Evolutionary conservation across 176 grass and related monocot genomes (phyloP), one percentile per base, ranked within the genome.

Genomic region (Urochloa ruziziensis): DNA sequence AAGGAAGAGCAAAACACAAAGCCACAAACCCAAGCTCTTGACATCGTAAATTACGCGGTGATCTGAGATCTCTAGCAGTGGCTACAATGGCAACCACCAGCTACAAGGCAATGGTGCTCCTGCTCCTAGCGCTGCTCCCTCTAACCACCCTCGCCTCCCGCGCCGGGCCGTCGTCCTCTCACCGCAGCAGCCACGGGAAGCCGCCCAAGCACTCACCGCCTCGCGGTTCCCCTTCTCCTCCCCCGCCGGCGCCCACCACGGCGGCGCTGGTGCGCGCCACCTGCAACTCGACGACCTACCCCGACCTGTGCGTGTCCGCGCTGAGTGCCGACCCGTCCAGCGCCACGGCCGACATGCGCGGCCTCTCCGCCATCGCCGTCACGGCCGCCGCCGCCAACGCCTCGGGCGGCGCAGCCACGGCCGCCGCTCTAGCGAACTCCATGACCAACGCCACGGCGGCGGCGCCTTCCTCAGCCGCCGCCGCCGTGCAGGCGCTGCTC

Each of bases 241-340:
- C 62, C 0, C 18, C 63, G 0, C 33, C 62, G 16, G 17, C 68
- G 7, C 2, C 78, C 62, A 3, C 11, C 66, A 3, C 73, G 0
- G 21, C 73, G 4, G 44, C 44, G 28, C 91, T 95, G 39, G 85
- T 98, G 13, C 84, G 84, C 37, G 30, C 63, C 14, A 98, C 91
- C 6, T 98, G 96, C 89, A 98, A 93, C 70, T 70, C 82, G 27
- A 98, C 96, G 19, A 13, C 89, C 18, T 95, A 93, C 84, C 91
- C 90, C 82, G 96, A 93, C 81, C 73, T 98, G 4, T 98, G 96
- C 75, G 68, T 98, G 43, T 52, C 86, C 5, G 80, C 89, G 18
- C 92, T 98, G 27, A 49, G 52, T 35, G 86, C 93, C 10, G 87
- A 98, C 84, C 91, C 96, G 1, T 64, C 90, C 3, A 89, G 89